Percentiles rank a stretch among this genome's conserved stretches.
phyloP scores from a whole-genome alignment of 768 basidiomycete genomes.

The Boletus huronensis region DNA sequence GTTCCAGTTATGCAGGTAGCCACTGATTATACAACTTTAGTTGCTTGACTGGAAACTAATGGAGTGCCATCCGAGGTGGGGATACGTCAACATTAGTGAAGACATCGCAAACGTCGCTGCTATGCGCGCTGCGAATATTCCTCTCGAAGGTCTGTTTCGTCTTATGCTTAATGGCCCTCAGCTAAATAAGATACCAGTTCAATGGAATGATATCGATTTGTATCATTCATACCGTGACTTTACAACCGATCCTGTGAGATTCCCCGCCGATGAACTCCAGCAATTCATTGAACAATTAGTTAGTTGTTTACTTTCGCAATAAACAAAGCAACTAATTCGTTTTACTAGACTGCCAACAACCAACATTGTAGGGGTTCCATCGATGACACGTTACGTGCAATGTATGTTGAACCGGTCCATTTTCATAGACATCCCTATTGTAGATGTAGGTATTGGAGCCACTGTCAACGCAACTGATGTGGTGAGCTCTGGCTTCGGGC shows the following conservation, averaged over 20 bases:
- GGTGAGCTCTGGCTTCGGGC: slow-evolving; percentile 37
- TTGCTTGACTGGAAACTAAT: not conserved
- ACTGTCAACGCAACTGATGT: slow-evolving; percentile 58
- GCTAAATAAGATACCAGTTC: slow-evolving; percentile 38
- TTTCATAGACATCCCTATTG: slow-evolving; percentile 59
- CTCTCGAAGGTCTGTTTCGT: slow-evolving; percentile 58
- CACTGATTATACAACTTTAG: too few relatives aligned
- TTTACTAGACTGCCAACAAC: slow-evolving; percentile 22
- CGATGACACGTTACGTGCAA: not conserved
- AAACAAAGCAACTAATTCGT: slow-evolving; percentile 1
- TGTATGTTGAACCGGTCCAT: not conserved
- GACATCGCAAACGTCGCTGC: slow-evolving; percentile 50
- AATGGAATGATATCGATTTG: slow-evolving; percentile 79
- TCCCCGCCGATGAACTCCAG: slow-evolving; percentile 51
- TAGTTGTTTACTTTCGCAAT: slow-evolving; percentile 18
- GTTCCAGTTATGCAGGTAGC: slow-evolving; percentile 67
- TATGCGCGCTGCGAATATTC: slow-evolving; percentile 68
- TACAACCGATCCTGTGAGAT: slow-evolving; percentile 62
- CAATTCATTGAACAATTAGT: slow-evolving; percentile 57
- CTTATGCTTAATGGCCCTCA: not conserved
- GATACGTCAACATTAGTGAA: slow-evolving; percentile 51
- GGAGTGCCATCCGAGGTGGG: slow-evolving; percentile 33
- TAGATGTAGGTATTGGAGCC: slow-evolving; percentile 60
- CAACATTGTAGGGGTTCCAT: slow-evolving; percentile 26
- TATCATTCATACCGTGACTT: slow-evolving; percentile 69